A percentile compares a stretch with the other conserved stretches of the same genome.
phyloP scores from a whole-genome alignment of 1,139 yeast genomes.

The Trichomonascaceae sp. region DNA sequence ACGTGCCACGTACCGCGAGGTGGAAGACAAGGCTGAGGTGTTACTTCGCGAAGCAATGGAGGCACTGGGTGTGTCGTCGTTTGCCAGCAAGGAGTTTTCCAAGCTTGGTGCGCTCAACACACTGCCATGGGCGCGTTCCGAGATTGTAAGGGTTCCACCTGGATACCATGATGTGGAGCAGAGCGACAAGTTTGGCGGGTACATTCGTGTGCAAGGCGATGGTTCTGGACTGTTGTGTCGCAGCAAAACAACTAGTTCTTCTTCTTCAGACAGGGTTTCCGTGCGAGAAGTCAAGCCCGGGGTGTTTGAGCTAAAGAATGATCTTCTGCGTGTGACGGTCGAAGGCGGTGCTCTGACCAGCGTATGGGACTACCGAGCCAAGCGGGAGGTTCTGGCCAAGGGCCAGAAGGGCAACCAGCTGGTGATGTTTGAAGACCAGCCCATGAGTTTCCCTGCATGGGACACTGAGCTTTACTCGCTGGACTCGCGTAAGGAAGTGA shows the following conservation, averaged over 20 bases:
- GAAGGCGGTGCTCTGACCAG: constrained; percentile 55
- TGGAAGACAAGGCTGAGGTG: constrained; percentile 38
- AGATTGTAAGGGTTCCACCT: constrained; percentile 32
- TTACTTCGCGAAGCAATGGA: constrained; percentile 42
- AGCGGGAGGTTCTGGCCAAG: constrained; percentile 57
- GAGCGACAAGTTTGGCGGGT: background rate
- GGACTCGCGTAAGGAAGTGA: constrained; percentile 46
- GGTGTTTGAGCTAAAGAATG: constrained; percentile 43
- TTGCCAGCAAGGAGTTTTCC: constrained; percentile 9
- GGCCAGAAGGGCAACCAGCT: constrained; percentile 60
- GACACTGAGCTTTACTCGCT: constrained; percentile 85
- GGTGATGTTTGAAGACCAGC: constrained; percentile 76
- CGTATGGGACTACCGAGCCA: constrained; percentile 45
- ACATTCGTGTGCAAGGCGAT: background rate
- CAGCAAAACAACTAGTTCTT: constrained; percentile 9
- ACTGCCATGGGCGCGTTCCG: constrained; percentile 56
- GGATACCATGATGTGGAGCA: background rate
- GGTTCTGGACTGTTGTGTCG: constrained; percentile 3
- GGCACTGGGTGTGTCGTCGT: constrained; percentile 26
- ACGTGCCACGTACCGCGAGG: constrained; percentile 56
- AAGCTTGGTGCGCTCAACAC: constrained; percentile 35
- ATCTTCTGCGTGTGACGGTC: constrained; percentile 44
- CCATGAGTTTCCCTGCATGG: constrained; percentile 91
- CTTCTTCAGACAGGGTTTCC: constrained; percentile 7
- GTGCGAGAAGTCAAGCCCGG: constrained; percentile 31